These are phyloP conservation scores for Aspergillus fructus DNA, from an alignment of 2,329 filamentous ascomycete genomes.

Conservation along the genomic window DNA sequence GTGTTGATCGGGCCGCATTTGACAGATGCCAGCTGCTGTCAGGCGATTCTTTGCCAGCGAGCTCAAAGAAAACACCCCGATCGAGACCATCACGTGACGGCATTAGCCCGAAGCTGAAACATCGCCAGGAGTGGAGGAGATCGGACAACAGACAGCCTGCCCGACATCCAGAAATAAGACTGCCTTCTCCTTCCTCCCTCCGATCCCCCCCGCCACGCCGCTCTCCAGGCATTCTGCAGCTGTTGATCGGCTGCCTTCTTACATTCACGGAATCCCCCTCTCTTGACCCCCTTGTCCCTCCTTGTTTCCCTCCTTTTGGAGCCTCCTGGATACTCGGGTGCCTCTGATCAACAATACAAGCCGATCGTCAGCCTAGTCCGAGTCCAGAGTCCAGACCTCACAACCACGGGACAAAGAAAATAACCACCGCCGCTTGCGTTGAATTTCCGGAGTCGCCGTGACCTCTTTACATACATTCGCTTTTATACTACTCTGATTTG, in stretches of 20 bases:
- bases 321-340: not conserved
- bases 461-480: not conserved
- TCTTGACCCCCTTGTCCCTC: constrained; percentile 2
- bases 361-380: constrained; percentile 10
- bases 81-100: constrained; percentile 2
- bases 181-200: not conserved
- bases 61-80: not conserved
- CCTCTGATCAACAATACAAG: constrained; percentile 8
- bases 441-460: not conserved
- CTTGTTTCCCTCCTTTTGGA: not conserved
- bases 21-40: not conserved
- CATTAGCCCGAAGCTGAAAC: constrained; percentile 5
- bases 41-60: not conserved
- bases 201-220: not conserved
- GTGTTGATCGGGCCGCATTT: not conserved
- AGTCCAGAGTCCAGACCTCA: constrained; percentile 9
- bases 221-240: not conserved
- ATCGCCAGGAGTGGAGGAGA: constrained; percentile 1
- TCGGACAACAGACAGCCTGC: not conserved
- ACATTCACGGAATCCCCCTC: not conserved
- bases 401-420: constrained; percentile 9
- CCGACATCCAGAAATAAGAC: constrained; percentile 1
- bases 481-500: not conserved
- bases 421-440: not conserved
- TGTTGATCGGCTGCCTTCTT: constrained; percentile 9